Evolutionary conservation across 306 rosid species (phyloP), one percentile per base, ranked within the genome.

Genomic region (Cicer pinnatifidum): DNA sequence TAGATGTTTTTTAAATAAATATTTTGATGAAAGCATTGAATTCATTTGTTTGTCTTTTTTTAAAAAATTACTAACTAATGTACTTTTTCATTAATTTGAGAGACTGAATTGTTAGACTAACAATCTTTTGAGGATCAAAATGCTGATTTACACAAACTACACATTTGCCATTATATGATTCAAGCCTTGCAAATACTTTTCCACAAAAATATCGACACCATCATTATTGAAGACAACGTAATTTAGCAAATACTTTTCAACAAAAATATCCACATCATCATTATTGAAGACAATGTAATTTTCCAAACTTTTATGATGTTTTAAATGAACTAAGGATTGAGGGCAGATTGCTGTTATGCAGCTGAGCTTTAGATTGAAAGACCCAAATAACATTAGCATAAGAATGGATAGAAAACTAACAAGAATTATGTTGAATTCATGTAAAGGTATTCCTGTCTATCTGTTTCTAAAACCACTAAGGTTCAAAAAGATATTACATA

Each of bases 401-500:
- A 28, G 35, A 28, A 28, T 11, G 41, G 28, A 40, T 37, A 9
- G 54, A 7, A 45, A 48, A 9, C 33, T 6, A 11, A 13, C 35
- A 68, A 20, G 6, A 73, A 52, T 69, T 47, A 12, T 8, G 73
- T 73, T 70, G 63, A 76, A 52, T 72, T 76, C 58, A 72, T 54
- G 68, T 33, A 39, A 19, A 40, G 59, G 45, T 63, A 59, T 46
- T 47, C 64, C 13, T 43, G 41, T 62, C 56, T 52, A 72, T 60
- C 28, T 56, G 75, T 62, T 33, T 72, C 51, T 50, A 61, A 61
- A 64, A 75, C 43, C 65, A 5, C 28, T 9, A 71, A 70, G 56
- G 51, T 83, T 72, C 59, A 38, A 67, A 76, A 20, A 67, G 20
- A 67, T 60, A 11, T 39, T 50, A 54, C 41, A 80, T 47, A 78